Base-by-base conservation (phyloP, 495 filamentous ascomycete genomes). In the Penicillium soppii region DNA sequence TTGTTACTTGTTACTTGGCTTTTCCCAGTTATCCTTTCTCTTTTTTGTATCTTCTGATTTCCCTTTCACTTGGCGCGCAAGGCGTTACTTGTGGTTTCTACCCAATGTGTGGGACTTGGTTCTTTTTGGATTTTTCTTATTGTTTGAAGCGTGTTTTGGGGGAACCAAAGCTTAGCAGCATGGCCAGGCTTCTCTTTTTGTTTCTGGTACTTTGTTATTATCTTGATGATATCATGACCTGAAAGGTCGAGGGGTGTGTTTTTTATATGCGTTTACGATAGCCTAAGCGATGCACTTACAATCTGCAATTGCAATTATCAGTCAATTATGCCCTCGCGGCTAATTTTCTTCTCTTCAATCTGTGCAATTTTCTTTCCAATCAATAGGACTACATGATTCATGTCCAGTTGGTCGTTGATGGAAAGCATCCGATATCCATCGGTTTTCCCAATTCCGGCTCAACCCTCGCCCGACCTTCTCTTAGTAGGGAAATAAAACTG, bases 71-170 rank as follows among this genome's bases (percentile, higher is more conserved):
- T 29, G 19, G n/a, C 36, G 15, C 16, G 23, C 13, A 40, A 49
- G 47, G 47, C 36, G 36, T 49, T 49, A 10, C 22, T 32, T 26
- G 26, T 3, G 19, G 19, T n/a, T 26, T 47, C 21, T 32, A 23
- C 17, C 37, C 36, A 37, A 29, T 7, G 33, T 10, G 47, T 40
- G 19, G 32, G 19, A 29, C 19, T 16, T 30, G 27, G 16, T 45
- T 33, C 5, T 26, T 42, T 45, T 12, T 39, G 29, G 5, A 2
- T 49, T 23, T 21, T 5, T 29, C 26, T 25, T n/a, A 8, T 17
- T 47, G 43, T 49, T 49, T 49, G 17, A n/a, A 49, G 37, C 36
- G 47, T 16, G 8, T 30, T 41, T 41, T 26, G 37, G 25, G 22
- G 22, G 36, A n/a, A 26, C 20, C 19, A 23, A 25, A 41, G 19